These are phyloP conservation scores for Fusarium dimerum DNA, from an alignment of 2,329 filamentous ascomycete species.

Conservation along the genomic window DNA sequence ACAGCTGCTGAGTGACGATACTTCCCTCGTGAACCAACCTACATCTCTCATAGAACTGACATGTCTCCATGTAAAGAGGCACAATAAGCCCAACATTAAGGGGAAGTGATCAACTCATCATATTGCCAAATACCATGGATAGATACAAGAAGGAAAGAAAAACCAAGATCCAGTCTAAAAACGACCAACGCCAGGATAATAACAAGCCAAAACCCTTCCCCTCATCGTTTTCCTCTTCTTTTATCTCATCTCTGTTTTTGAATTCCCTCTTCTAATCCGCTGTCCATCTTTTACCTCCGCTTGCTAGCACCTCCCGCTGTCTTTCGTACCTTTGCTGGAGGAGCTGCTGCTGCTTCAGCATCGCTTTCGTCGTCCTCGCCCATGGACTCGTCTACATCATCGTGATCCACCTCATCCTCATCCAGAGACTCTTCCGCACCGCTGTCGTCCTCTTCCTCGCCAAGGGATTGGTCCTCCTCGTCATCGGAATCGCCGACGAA, in stretches of 20 bases:
- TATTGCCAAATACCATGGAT: conserved; percentile 28
- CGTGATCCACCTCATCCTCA: conserved; percentile 61
- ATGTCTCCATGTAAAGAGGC: no score
- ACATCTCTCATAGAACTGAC: no score
- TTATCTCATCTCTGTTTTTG: conserved; percentile 12
- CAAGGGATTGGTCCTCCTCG: conserved; percentile 37
- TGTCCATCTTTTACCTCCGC: conserved; percentile 19
- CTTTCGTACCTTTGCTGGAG: conserved; percentile 46
- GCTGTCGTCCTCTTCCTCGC: conserved; percentile 4
- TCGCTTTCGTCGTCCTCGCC: conserved; percentile 59
- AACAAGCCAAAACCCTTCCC: conserved; percentile 10
- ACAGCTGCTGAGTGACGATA: no score
- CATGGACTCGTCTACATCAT: conserved; percentile 56
- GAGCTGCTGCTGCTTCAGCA: conserved; percentile 42
- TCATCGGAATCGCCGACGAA: conserved; percentile 50
- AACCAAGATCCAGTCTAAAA: conserved; percentile 24
- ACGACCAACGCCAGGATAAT: conserved; percentile 29
- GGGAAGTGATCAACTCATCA: conserved; percentile 32
- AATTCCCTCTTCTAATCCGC: conserved; percentile 5
- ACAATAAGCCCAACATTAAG: background rate
- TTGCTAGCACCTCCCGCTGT: conserved; percentile 21
- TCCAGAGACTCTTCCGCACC: conserved; percentile 53
- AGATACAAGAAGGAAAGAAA: conserved; percentile 16
- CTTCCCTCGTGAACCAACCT: no score
- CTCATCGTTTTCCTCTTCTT: conserved; percentile 1